Conservation (phyloP, 1,284 basidiomycete species). For the Marasmius oreades region DNA sequence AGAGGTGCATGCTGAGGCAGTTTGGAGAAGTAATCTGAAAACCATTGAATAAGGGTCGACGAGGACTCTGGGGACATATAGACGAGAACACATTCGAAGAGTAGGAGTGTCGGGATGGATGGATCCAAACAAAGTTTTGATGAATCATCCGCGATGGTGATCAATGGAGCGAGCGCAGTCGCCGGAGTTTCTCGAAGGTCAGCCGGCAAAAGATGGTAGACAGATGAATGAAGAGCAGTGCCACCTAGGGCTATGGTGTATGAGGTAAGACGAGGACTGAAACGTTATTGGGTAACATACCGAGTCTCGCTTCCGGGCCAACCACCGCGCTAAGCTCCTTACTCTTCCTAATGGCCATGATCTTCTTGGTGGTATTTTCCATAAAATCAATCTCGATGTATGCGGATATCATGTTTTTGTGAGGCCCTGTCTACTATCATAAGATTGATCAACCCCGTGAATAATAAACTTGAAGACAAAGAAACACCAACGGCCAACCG, state of each 20-base stretch:
- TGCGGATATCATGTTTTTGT: slow-evolving; percentile 42
- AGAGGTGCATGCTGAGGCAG: slow-evolving; percentile 26
- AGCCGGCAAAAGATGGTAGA: slow-evolving; percentile 74
- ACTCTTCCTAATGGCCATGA: slow-evolving; percentile 75
- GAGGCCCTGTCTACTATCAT: slow-evolving; percentile 46
- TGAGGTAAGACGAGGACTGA: neutral
- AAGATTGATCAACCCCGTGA: slow-evolving; percentile 12
- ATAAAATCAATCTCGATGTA: slow-evolving; percentile 93
- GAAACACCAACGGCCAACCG: slow-evolving; percentile 67
- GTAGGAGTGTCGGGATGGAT: slow-evolving; percentile 69
- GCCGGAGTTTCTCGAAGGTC: slow-evolving; percentile 64
- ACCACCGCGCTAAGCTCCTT: slow-evolving; percentile 53
- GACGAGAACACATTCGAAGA: slow-evolving; percentile 92
- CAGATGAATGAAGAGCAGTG: slow-evolving; percentile 54
- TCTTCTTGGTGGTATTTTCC: slow-evolving; percentile 81
- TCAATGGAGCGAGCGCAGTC: slow-evolving; percentile 37
- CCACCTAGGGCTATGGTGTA: slow-evolving; percentile 60
- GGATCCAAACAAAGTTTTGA: slow-evolving; percentile 52
- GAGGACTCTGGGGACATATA: slow-evolving; percentile 73
- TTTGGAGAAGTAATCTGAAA: slow-evolving; percentile 50
- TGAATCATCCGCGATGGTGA: slow-evolving; percentile 19
- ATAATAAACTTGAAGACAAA: slow-evolving; percentile 7
- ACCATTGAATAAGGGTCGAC: slow-evolving; percentile 69
- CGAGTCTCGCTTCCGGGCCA: slow-evolving; percentile 44
- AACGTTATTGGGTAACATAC: slow-evolving; percentile 29